Evolutionary conservation across 306 rosid species (phyloP).

Genomic region (Cucurbita ficifolia): DNA sequence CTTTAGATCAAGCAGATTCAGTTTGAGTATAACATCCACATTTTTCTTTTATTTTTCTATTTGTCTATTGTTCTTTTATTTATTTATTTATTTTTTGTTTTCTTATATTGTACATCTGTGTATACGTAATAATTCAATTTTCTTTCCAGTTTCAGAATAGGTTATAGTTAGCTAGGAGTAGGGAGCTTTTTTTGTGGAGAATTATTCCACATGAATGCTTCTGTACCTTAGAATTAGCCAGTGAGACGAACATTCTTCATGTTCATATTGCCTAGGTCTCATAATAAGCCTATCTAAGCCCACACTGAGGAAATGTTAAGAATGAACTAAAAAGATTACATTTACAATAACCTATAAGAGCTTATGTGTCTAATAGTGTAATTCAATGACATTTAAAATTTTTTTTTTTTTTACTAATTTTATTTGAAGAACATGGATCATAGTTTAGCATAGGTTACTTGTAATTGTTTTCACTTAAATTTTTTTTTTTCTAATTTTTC

Average conservation of each 20-base stretch:
- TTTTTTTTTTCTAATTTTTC: neutral
- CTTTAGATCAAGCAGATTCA: neutral
- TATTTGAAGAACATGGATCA: neutral
- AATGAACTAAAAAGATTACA: neutral
- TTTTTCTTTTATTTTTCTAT: neutral
- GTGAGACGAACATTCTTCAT: neutral
- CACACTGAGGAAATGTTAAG: neutral
- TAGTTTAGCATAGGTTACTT: neutral
- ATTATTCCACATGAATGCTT: neutral
- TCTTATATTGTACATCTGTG: neutral
- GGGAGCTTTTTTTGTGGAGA: neutral
- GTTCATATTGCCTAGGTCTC: neutral
- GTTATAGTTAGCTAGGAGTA: neutral
- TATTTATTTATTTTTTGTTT: too few species aligned
- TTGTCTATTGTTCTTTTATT: neutral
- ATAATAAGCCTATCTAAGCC: neutral
- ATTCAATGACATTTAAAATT: neutral
- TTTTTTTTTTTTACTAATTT: neutral
- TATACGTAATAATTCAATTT: neutral
- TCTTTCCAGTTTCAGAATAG: neutral
- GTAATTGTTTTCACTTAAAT: neutral
- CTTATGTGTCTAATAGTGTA: neutral
- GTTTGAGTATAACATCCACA: neutral
- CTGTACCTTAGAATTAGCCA: neutral
- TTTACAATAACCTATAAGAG: neutral